A percentile compares a stretch with the other conserved stretches of the same genome.
These are phyloP conservation scores for Limtongozyma cylindracea DNA, from an alignment of 805 yeast species.

Conservation along the genomic window DNA sequence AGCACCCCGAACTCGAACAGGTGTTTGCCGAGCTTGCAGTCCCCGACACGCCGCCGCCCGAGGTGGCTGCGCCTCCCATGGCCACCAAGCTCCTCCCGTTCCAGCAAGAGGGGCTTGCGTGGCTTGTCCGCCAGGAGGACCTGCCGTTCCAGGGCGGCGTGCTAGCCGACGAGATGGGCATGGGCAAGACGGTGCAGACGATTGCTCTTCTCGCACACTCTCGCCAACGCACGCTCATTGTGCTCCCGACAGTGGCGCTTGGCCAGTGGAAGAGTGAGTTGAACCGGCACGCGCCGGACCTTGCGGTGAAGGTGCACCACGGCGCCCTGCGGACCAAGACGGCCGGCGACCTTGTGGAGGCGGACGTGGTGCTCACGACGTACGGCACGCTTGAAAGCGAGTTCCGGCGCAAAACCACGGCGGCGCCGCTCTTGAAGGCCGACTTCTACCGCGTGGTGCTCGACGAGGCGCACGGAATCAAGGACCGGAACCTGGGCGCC, in stretches of 20 bases:
- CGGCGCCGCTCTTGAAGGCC: constrained; percentile 47
- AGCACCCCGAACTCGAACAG: constrained; percentile 56
- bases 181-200: constrained; percentile 97
- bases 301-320: constrained; percentile 49
- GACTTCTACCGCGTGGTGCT: constrained; percentile 66
- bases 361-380: constrained; percentile 75
- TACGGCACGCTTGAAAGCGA: constrained; percentile 90
- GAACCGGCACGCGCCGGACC: constrained; percentile 49
- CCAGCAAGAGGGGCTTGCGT: constrained; percentile 78
- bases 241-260: constrained; percentile 96
- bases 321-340: constrained; percentile 56
- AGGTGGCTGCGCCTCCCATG: constrained; percentile 59
- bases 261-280: constrained; percentile 97
- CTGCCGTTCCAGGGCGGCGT: constrained; percentile 71
- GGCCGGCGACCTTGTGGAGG: constrained; percentile 25
- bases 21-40: constrained; percentile 42
- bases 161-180: constrained; percentile 97
- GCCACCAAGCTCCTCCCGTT: constrained; percentile 57
- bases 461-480: constrained; percentile 96
- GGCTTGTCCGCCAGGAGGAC: constrained; percentile 71
- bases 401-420: constrained; percentile 44
- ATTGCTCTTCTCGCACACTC: constrained; percentile 70
- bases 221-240: no score
- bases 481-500: constrained; percentile 82
- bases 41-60: constrained; percentile 18